Percentiles rank a stretch among this genome's conserved stretches.
phyloP scores from a whole-genome alignment of 2,329 filamentous ascomycete genomes.

The Pestalotiopsis sp. region DNA sequence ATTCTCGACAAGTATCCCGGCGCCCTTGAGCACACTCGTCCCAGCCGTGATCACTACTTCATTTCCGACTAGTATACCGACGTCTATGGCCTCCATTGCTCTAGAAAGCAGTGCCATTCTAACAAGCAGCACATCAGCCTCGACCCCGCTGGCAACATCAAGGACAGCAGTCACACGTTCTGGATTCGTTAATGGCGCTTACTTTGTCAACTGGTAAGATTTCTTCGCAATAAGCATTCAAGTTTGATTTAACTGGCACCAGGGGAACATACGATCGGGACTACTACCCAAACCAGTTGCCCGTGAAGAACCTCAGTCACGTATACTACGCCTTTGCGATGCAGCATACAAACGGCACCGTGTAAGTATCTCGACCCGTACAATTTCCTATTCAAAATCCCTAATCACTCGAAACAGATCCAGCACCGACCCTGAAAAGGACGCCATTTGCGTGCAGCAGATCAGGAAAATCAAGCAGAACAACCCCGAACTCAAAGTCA shows the following conservation, averaged over 20 bases:
- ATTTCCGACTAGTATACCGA: neutral
- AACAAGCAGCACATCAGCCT: neutral
- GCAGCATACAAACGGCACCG: neutral
- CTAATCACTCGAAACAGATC: neutral
- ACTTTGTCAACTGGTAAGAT: neutral
- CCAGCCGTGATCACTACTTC: neutral
- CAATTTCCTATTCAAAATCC: neutral
- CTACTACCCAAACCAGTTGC: neutral
- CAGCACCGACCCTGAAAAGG: neutral
- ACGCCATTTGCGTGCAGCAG: neutral
- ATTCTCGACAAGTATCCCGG: neutral
- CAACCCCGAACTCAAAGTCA: neutral
- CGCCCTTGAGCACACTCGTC: neutral
- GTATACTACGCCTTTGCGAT: slow-evolving; percentile 1
- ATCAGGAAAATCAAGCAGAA: neutral
- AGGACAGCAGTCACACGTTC: neutral
- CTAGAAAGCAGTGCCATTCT: neutral
- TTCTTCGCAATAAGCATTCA: fast-evolving
- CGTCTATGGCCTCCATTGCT: neutral
- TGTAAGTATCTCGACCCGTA: neutral
- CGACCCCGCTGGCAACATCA: neutral
- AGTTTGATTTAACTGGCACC: neutral
- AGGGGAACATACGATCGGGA: neutral
- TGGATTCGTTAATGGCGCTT: slow-evolving; percentile 3
- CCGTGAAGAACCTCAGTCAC: neutral